Evolutionary conservation across 2,329 filamentous ascomycete genomes (phyloP), one percentile per base, ranked within the genome.

Genomic region (Botrytis elliptica): DNA sequence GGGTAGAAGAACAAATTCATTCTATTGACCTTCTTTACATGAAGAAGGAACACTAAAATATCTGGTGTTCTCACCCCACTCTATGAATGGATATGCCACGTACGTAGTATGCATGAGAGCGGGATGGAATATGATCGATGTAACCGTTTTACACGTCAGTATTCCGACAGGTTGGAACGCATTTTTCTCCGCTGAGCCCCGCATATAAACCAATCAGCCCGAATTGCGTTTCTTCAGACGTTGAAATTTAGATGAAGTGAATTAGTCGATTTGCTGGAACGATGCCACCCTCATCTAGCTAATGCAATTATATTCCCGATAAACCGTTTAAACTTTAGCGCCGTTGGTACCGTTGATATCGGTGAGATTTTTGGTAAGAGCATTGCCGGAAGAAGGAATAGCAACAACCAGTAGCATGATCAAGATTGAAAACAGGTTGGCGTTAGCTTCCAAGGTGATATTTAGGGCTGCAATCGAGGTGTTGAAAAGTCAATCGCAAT

Each of bases 391-490:
- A 16, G 52, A 29, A 29, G 52, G n/a, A 29, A 6, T 29, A 4
- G 52, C n/a, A 29, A 55, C n/a, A 55, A 29, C 52, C 14, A 55
- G n/a, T 29, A 55, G 52, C n/a, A 55, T 29, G n/a, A 16, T 29
- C n/a, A 33, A 57, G 52, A 57, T 57, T 29, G n/a, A 33, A 29
- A 55, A 29, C 0, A 9, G 52, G 2, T 8, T 33, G 52, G n/a
- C n/a, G n/a, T 57, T 18, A 33, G 52, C 52, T 18, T 57, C n/a
- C 5, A 57, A 18, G n/a, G 52, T 57, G n/a, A 2, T 57, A 57
- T 9, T 18, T 29, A 57, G 14, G 6, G n/a, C 14, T 29, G 14
- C 6, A 57, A 3, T 8, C n/a, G 0, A 8, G 14, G 6, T 4
- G 14, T 57, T 18, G 14, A 3, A 57, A 29, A 29, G 14, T 57